Base-by-base conservation (phyloP, 345 rosid species). In the Mallotus nudiflorus region DNA sequence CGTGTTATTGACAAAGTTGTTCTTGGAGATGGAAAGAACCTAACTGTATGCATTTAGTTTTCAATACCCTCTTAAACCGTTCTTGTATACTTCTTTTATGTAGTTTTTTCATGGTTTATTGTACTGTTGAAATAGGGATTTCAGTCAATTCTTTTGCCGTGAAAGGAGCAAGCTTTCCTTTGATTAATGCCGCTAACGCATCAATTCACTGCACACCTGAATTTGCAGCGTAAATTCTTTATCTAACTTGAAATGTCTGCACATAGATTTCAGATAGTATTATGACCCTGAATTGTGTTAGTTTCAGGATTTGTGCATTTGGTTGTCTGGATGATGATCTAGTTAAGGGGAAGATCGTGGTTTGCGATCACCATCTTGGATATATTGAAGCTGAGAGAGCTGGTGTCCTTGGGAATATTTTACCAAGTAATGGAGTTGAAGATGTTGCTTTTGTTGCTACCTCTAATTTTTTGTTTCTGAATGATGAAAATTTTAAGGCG, bases 291-390 rank as follows among this genome's bases (percentile, higher is more conserved):
- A 25, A 15, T 10, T 44, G n/a, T 44, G 45, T n/a, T n/a, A 22
- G 8, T 76, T 66, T 45, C 72, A 85, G 86, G 72, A 3, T n/a
- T 13, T 85, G 86, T 63, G 0, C 6, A 19, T 4, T 5, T 42
- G 52, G 50, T 20, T 82, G 85, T 46, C 45, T 86, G 19, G 62
- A 80, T 52, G 51, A 53, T 12, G 74, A 50, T 19, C 67, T 49
- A 48, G 81, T 84, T 11, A 81, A 75, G 31, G 86, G 81, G 31
- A 81, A 79, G 54, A 85, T 81, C 61, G 25, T 84, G 20, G 2
- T 81, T 35, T 84, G 88, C 33, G 75, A 73, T 60, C 0, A 0
- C 0, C 0, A 0, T 11, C 0, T 0, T 0, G 65, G 77, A 24
- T 1, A 3, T 0, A 3, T 6, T 1, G 75, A 22, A 35, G 75